These are phyloP conservation scores for Salix arbutifolia DNA, from an alignment of 345 rosid species.

Conservation along the genomic window DNA sequence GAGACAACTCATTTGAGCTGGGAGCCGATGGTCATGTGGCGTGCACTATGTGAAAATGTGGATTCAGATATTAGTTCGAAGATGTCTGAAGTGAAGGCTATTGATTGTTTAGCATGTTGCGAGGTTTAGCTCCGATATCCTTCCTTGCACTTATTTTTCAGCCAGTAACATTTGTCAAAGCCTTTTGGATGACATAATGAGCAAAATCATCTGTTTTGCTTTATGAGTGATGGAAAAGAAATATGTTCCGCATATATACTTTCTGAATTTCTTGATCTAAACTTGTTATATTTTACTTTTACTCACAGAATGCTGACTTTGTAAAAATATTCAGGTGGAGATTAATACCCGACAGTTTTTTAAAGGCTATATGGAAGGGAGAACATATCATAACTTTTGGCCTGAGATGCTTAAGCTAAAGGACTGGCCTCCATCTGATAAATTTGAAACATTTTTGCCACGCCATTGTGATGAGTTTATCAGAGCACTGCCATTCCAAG, in stretches of 20 bases:
- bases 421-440: slow-evolving; percentile 97
- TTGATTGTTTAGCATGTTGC: slow-evolving; percentile 72
- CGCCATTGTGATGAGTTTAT: slow-evolving; percentile 90
- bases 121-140: slow-evolving; percentile 40
- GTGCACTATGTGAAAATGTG: slow-evolving; percentile 59
- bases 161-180: slow-evolving; percentile 1
- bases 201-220: not conserved
- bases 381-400: slow-evolving; percentile 69
- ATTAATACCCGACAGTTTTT: slow-evolving; percentile 62
- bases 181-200: not conserved
- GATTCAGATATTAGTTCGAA: slow-evolving; percentile 39
- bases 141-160: not conserved
- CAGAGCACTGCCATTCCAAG: slow-evolving; percentile 73
- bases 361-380: slow-evolving; percentile 74
- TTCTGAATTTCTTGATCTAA: not conserved
- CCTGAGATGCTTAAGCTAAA: slow-evolving; percentile 93
- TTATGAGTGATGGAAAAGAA: not conserved
- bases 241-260: not conserved
- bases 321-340: slow-evolving; percentile 48
- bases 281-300: not conserved
- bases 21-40: slow-evolving; percentile 98
- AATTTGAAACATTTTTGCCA: slow-evolving; percentile 77
- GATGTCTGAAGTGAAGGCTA: slow-evolving; percentile 63
- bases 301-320: slow-evolving; percentile 8
- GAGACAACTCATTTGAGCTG: slow-evolving; percentile 68